These are phyloP conservation scores for Gnaphalium uliginosum DNA, from an alignment of 129 eudicot genomes.

Conservation along the genomic window DNA sequence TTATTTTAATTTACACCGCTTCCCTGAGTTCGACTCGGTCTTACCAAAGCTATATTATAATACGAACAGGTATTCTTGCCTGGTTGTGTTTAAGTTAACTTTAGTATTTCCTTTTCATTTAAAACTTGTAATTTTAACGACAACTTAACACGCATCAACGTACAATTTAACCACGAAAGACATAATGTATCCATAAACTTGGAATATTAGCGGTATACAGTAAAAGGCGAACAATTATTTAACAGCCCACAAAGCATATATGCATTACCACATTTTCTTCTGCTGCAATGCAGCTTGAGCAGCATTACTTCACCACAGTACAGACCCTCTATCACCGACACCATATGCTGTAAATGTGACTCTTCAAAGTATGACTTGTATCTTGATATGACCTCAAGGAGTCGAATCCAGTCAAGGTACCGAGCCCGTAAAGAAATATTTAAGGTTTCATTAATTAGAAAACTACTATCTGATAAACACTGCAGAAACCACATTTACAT, in stretches of 20 bases:
- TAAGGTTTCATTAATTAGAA: conserved; percentile 9
- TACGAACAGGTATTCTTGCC: too few species aligned
- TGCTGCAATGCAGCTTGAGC: conserved; percentile 87
- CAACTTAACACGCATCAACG: too few species aligned
- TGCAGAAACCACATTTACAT: background rate
- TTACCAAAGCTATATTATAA: too few species aligned
- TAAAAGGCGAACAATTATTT: conserved; percentile 18
- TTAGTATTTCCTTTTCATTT: too few species aligned
- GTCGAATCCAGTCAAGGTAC: conserved; percentile 97
- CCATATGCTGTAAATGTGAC: conserved; percentile 85
- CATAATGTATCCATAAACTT: conserved; percentile 7
- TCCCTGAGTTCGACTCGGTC: too few species aligned
- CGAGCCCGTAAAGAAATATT: conserved; percentile 66
- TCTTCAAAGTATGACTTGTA: conserved; percentile 75
- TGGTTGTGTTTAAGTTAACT: too few species aligned
- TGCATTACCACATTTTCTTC: conserved; percentile 80
- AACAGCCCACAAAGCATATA: conserved; percentile 12
- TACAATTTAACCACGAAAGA: conserved; percentile 12
- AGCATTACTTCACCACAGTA: conserved; percentile 92
- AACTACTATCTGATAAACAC: conserved; percentile 5
- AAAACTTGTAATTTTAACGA: too few species aligned
- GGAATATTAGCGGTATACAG: conserved; percentile 1
- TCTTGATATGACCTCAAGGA: conserved; percentile 85
- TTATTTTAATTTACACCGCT: too few species aligned
- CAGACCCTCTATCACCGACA: conserved; percentile 58